Evolutionary conservation across 129 eudicot species (phyloP).

Genomic region (Chrysanthemum makinoi): DNA sequence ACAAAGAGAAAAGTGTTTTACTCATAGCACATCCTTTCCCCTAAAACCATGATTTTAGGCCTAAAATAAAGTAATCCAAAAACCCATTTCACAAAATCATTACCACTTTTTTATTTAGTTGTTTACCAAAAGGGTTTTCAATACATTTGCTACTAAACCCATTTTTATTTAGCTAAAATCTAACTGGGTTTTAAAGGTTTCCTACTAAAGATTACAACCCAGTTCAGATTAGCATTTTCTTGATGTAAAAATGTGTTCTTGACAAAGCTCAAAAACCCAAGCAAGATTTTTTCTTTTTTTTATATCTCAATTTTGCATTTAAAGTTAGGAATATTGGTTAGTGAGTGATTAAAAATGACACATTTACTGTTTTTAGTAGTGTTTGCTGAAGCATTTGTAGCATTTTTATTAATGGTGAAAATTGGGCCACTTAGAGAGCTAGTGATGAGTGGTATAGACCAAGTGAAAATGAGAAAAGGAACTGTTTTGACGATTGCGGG

Average conservation of each 20-base stretch:
- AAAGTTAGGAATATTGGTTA: conserved; percentile 13
- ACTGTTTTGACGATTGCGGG: conserved; percentile 90
- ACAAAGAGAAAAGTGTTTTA: not conserved
- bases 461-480: conserved; percentile 87
- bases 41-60: not conserved
- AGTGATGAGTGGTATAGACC: conserved; percentile 86
- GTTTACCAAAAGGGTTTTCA: conserved; percentile 4
- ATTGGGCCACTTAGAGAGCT: conserved; percentile 92
- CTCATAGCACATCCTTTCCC: not conserved
- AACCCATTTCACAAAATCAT: conserved; percentile 15
- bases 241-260: conserved; percentile 8
- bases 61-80: not conserved
- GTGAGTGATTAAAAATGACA: conserved; percentile 51
- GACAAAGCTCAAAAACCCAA: conserved; percentile 7
- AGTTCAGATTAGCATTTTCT: conserved; percentile 4
- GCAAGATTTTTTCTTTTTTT: not conserved
- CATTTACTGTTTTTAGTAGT: conserved; percentile 74
- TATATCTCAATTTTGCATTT: not conserved
- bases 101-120: not conserved
- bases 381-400: conserved; percentile 74
- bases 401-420: conserved; percentile 81
- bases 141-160: conserved; percentile 13
- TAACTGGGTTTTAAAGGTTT: not conserved
- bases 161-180: conserved; percentile 13
- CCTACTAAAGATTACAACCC: not conserved